Evolutionary conservation across 2,329 filamentous ascomycete species (phyloP), one percentile per base, ranked within the genome.

Genomic region (Teratosphaeriaceae sp.): DNA sequence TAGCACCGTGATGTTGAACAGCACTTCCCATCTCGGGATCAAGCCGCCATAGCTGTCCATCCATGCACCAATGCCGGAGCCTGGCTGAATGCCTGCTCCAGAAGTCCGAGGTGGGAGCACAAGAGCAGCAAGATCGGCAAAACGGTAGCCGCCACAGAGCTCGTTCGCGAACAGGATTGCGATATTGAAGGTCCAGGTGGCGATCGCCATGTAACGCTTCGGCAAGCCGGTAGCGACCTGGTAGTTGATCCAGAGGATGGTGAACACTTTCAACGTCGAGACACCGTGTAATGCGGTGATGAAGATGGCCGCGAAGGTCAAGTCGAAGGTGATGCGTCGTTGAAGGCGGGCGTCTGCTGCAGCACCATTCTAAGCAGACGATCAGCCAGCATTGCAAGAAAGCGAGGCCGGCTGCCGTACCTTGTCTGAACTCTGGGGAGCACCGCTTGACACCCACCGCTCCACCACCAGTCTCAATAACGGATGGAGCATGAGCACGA

Each of bases 1-100:
- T 43, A 98, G 70, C 20, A 97, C 83, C 2, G 90, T 96, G 48
- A 98, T 80, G 59, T 98, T 98, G 74, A 98, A 98, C 4, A 96
- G 75, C n/a, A 98, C 82, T 63, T 97, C 88, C 92, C 92, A 98
- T 46, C 90, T 78, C 0, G 83, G 74, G 61, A 94, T 81, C n/a
- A 98, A 69, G 1, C 92, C 92, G 6, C 87, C 81, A 51, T 84
- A 83, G 40, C 75, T 73, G 65, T 98, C 92, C 13, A 97, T 69
- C 70, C 78, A 85, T 33, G 72, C 69, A 6, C 81, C 88, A 72
- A 83, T 83, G 16, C 69, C 5, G 51, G 67, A 15, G 69, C 67
- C 15, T 9, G 21, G 9, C 11, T 43, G 42, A n/a, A 37, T 45
- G 1, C 69, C 65, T 0, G 64, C 53, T 18, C 64, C 55, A 8